Base-by-base conservation (phyloP, 768 basidiomycete species). In the Rhizopogon sp. region DNA sequence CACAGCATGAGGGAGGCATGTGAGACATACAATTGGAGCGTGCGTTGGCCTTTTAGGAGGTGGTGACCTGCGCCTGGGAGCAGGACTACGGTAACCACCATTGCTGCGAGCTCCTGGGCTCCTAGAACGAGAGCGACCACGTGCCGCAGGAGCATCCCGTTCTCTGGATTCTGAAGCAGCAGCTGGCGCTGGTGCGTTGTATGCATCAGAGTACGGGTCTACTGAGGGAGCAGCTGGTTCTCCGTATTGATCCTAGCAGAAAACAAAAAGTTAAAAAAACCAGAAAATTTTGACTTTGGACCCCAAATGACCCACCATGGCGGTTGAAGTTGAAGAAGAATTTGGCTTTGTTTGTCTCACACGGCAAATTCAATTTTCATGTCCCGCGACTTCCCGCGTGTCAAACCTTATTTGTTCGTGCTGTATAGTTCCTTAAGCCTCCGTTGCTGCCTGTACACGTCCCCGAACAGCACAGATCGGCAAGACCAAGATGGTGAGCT, bases 191-290 rank as follows among this genome's bases (percentile, higher is more conserved):
- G 85, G 81, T 33, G 81, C 85, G 62, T 80, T 88, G 73, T 89
- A 90, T 50, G 87, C 86, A 67, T 92, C 90, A 42, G 87, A 82
- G 70, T 91, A 91, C 14, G 90, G 88, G 74, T 92, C 90, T 17
- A 85, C 82, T 33, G 85, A 73, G 49, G 81, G 67, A 54, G 79
- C 72, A 62, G 78, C 69, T 56, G 76, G 64, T 69, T 89, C 86
- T 55, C 78, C 81, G 81, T 90, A 89, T 85, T 89, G 69, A 28
- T 70, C 70, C 56, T 60, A 33, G 11, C 60, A 60, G 56, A 45
- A 47, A 56, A 47, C 16, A 58, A 56, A 50, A 55, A 56, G 45
- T 56, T 54, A 45, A 37, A 10, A 10, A 16, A 22, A 37, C 25
- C 25, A 37, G 11, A 49, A 25, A 37, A 37, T 3, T 16, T 17